phyloP scores from a whole-genome alignment of 1,284 basidiomycete species.

The Puccinia sorghi region DNA sequence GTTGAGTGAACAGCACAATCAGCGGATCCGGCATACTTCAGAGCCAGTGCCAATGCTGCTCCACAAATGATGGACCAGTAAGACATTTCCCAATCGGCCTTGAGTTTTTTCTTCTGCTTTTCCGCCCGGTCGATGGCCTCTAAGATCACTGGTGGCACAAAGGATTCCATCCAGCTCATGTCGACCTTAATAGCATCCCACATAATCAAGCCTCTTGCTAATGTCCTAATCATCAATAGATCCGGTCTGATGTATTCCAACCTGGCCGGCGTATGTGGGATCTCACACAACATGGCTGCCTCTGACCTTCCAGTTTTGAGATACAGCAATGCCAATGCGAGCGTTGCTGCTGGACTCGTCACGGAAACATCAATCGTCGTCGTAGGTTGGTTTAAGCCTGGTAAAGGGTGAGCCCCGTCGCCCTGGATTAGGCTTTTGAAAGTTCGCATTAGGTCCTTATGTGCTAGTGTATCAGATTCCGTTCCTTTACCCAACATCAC shows the following conservation, averaged over 20 bases:
- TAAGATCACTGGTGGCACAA: constrained; percentile 72
- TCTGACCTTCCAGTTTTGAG: constrained; percentile 79
- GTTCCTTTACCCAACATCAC: constrained; percentile 74
- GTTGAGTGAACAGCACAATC: constrained; percentile 79
- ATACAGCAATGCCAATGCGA: constrained; percentile 90
- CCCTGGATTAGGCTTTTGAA: constrained; percentile 49
- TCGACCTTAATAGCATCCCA: constrained; percentile 78
- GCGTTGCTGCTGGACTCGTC: constrained; percentile 83
- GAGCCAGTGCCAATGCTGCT: constrained; percentile 82
- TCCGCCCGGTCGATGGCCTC: constrained; percentile 63
- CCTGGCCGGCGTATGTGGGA: constrained; percentile 75
- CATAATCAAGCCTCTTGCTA: constrained; percentile 79
- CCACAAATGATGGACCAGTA: constrained; percentile 87
- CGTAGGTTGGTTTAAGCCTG: constrained; percentile 59
- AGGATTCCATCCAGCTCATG: constrained; percentile 73
- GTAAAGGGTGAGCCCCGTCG: constrained; percentile 52
- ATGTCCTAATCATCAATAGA: constrained; percentile 76
- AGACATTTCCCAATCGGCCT: constrained; percentile 73
- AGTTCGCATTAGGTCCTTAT: constrained; percentile 47
- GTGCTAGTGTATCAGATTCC: constrained; percentile 51
- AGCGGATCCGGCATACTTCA: constrained; percentile 92
- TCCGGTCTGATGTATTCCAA: constrained; percentile 85
- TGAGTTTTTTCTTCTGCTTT: constrained; percentile 62
- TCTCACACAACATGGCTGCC: constrained; percentile 76
- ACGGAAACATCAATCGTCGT: constrained; percentile 79